These are phyloP conservation scores for Aspergillus vadensis DNA, from an alignment of 2,329 filamentous ascomycete genomes.

Conservation along the genomic window DNA sequence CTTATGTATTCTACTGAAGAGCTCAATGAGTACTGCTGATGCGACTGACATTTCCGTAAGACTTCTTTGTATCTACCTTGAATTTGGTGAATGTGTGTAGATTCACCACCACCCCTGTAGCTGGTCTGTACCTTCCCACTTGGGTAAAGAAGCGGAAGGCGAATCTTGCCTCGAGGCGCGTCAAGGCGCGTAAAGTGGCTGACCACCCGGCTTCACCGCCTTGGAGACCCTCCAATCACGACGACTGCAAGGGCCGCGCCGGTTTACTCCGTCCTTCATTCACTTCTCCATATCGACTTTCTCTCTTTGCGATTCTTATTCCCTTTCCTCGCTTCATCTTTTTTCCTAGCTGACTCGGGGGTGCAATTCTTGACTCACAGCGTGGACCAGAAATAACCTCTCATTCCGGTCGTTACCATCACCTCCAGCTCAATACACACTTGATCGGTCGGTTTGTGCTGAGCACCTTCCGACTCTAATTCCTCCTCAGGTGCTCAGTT, in stretches of 20 bases:
- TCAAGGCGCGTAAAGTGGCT: slow-evolving; percentile 29
- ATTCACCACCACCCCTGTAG: too few relatives aligned
- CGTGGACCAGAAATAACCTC: not conserved
- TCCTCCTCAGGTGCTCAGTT: not conserved
- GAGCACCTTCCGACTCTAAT: not conserved
- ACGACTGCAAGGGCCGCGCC: slow-evolving; percentile 8
- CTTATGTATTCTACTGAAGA: slow-evolving; percentile 32
- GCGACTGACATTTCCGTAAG: not conserved
- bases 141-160: not conserved
- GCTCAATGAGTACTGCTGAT: slow-evolving; percentile 22
- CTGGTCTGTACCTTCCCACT: not conserved
- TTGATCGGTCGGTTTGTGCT: not conserved
- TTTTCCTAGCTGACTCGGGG: not conserved
- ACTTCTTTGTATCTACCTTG: too few relatives aligned
- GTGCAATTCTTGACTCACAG: not conserved
- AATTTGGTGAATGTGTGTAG: not conserved
- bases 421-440: not conserved
- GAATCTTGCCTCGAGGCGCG: slow-evolving; percentile 13
- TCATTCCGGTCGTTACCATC: not conserved
- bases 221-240: slow-evolving; percentile 18
- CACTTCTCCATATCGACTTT: not conserved
- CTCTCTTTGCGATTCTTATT: not conserved
- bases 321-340: not conserved
- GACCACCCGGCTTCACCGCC: slow-evolving; percentile 23
- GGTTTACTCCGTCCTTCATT: slow-evolving; percentile 16